Evolutionary conservation across 352 stramenopile species (phyloP), one percentile per base, ranked within the genome.

Genomic region (Phytopythium vexans): DNA sequence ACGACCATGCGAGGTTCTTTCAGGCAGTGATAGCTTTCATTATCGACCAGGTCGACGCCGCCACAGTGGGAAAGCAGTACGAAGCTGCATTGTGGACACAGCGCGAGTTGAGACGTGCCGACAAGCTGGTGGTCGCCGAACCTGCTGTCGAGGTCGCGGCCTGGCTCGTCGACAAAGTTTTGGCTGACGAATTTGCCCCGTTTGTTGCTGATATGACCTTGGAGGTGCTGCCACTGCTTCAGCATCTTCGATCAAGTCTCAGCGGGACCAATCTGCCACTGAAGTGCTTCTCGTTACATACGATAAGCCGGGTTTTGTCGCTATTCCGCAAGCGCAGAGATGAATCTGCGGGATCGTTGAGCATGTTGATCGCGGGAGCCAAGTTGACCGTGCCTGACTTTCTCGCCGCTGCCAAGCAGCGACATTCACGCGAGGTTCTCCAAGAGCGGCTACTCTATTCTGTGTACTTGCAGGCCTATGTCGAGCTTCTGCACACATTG

Each of bases 51-150:
- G 42, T 96, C 0, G 86, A 94, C 43, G 42, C 52, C 21, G 86
- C 82, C 12, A 72, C 75, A 8, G 61, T 49, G 6, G 66, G 54
- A 7, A 71, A 83, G 21, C 10, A 52, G 0, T 94, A 75, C 34
- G 77, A 93, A 58, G 80, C 88, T 0, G 42, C 62, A 27, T 35
- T 92, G 16, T 97, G 88, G 89, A 94, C 84, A 0, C 74, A 95
- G 32, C 69, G 83, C 12, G 76, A 81, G 2, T 62, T 94, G 4
- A 39, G 54, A 42, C 66, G 70, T 14, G n/a, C 64, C 6, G 87
- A 96, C 49, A 54, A 52, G 6, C 60, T 52, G 2, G 74, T 79
- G 11, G 8, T 74, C 7, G 40, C 64, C n/a, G 81, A 93, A 12
- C 82, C 88, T 11, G 80, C 69, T 12, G 66, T 97, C n/a, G 86